Base-by-base conservation (phyloP, 306 rosid genomes). In the Prosopis cineraria region DNA sequence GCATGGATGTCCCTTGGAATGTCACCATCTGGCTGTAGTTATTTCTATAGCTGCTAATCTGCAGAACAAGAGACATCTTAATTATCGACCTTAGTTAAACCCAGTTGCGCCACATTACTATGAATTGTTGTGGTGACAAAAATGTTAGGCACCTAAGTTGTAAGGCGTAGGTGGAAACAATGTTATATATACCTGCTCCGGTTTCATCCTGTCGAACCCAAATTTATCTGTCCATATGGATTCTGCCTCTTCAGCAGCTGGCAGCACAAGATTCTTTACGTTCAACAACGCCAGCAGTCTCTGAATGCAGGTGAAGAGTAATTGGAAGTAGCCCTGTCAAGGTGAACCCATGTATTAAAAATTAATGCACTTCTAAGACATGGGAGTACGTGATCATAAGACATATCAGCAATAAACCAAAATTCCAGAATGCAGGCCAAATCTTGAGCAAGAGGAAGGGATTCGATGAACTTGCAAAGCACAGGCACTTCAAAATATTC, bases 191-290 rank as follows among this genome's bases (percentile, higher is more conserved):
- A 92, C 98, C 96, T 92, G 84, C 30, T 92, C 94, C 17, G 97
- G 90, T 63, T 83, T 72, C 70, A 94, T 89, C 87, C 81, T 94
- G 76, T 87, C 69, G 71, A 94, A 92, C 77, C 96, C 93, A 79
- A 94, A 94, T 79, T 86, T 94, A 47, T 90, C 87, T 0, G 93
- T 94, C 98, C 98, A 94, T 81, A 94, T 94, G 33, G 96, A 85
- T 81, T 87, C 91, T 39, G 97, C 98, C 84, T 94, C 97, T 84
- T 91, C 97, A 2, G 97, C 97, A 70, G 97, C 97, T 2, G 98
- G 97, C 65, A 94, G 92, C 67, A 94, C 89, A 73, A 94, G 88
- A 88, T 80, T 89, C 84, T 87, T 89, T 64, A 94, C 91, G 55
- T 89, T 87, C 85, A 94, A 70, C 82, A 88, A 88, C 33, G 95